A percentile compares a stretch with the other conserved stretches of the same genome.
Evolutionary conservation across 2,329 filamentous ascomycete species (phyloP).

Genomic region (Beauveria bassiana): DNA sequence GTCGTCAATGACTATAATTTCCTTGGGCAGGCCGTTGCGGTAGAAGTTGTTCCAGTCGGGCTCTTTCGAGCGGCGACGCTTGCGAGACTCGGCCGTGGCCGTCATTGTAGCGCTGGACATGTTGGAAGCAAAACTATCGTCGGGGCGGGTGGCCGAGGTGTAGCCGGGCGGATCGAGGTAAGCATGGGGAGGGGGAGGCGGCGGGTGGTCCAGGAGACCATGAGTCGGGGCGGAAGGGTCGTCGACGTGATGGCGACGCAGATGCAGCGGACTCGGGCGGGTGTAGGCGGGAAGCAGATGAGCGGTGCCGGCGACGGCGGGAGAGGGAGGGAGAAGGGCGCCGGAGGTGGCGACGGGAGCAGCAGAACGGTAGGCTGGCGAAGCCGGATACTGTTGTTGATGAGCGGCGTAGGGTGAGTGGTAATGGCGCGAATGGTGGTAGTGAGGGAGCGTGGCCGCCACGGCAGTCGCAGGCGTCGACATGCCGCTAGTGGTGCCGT

Average conservation of each 20-base stretch:
- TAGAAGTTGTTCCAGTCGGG: constrained; percentile 78
- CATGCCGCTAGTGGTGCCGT: constrained; percentile 39
- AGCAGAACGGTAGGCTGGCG: constrained; percentile 4
- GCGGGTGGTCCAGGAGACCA: constrained; percentile 23
- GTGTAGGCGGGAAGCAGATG: constrained; percentile 12
- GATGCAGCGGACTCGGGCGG: constrained; percentile 16
- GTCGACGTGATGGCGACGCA: constrained; percentile 20
- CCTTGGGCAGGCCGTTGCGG: constrained; percentile 73
- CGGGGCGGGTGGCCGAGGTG: neutral
- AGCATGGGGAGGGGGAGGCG: constrained; percentile 25
- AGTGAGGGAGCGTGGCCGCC: constrained; percentile 57
- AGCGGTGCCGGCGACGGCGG: constrained; percentile 21
- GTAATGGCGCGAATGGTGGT: constrained; percentile 60
- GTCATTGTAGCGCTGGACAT: constrained; percentile 14
- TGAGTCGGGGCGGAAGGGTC: constrained; percentile 24
- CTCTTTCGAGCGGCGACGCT: constrained; percentile 51
- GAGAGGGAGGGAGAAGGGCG: constrained; percentile 22
- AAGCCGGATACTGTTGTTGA: constrained; percentile 23
- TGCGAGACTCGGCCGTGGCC: constrained; percentile 31
- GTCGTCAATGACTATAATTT: constrained; percentile 80
- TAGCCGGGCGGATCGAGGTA: constrained; percentile 4
- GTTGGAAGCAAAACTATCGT: constrained; percentile 11
- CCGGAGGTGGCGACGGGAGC: constrained; percentile 16
- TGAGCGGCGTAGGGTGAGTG: constrained; percentile 40
- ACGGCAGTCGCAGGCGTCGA: constrained; percentile 75